A percentile compares a stretch with the other conserved stretches of the same genome.
These are phyloP conservation scores for Neurospora sp. DNA, from an alignment of 495 filamentous ascomycete genomes.

Conservation along the genomic window DNA sequence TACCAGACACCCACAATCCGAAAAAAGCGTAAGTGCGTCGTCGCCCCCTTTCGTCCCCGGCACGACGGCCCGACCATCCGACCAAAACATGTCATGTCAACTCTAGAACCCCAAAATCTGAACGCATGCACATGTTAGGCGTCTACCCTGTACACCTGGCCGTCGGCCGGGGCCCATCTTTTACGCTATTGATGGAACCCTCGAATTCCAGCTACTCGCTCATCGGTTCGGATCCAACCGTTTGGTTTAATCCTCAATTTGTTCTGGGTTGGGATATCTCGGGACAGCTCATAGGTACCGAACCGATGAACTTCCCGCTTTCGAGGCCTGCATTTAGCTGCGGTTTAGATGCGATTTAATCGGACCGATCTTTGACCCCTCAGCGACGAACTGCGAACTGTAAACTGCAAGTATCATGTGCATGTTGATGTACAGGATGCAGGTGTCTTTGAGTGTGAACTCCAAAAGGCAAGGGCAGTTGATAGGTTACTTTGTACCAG, in stretches of 20 bases:
- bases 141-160: neutral
- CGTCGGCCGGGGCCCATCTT: neutral
- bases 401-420: neutral
- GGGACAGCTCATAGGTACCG: too few species aligned
- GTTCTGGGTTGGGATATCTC: too few species aligned
- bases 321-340: neutral
- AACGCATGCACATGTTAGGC: neutral
- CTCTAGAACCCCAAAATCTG: neutral
- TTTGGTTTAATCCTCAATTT: neutral
- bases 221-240: neutral
- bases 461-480: neutral
- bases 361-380: neutral
- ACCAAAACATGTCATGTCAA: neutral
- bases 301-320: neutral
- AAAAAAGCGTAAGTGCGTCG: neutral
- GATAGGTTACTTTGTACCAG: too few species aligned
- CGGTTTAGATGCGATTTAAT: neutral
- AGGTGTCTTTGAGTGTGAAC: too few species aligned
- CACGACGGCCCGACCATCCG: neutral
- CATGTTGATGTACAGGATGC: neutral
- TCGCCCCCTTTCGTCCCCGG: neutral
- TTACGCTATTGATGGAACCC: neutral
- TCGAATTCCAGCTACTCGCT: neutral
- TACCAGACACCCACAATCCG: neutral
- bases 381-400: neutral